Percentiles rank a stretch among this genome's conserved stretches.
Conservation (phyloP, 2,329 filamentous ascomycete species). For the Thyridium curvatum region DNA sequence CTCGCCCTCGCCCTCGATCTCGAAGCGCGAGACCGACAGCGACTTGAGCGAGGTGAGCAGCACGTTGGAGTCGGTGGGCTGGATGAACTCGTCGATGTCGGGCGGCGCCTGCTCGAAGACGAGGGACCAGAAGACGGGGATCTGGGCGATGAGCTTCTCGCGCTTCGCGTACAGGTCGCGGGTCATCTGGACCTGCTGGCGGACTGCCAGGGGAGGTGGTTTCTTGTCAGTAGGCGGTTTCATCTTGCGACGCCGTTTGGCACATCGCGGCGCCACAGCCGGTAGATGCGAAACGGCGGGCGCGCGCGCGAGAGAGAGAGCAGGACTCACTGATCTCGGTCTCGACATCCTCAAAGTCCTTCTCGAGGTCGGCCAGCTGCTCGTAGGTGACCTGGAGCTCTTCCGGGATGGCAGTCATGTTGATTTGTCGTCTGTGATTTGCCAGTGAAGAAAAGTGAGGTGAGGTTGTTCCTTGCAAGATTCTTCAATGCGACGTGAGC, state of each 20-base stretch:
- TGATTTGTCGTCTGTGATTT: too few species aligned
- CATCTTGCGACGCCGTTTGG: too few species aligned
- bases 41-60: slow-evolving; percentile 62
- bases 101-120: slow-evolving; percentile 82
- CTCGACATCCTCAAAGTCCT: slow-evolving; percentile 79
- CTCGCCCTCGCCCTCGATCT: slow-evolving; percentile 54
- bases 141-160: slow-evolving; percentile 60
- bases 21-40: slow-evolving; percentile 73
- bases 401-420: slow-evolving; percentile 19
- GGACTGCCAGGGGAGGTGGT: slow-evolving; percentile 50
- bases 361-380: slow-evolving; percentile 72
- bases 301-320: not conserved
- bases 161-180: slow-evolving; percentile 72
- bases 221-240: not conserved
- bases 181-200: slow-evolving; percentile 63
- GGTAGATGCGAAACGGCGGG: too few species aligned
- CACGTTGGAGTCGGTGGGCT: slow-evolving; percentile 69
- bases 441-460: too few species aligned
- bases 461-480: too few species aligned
- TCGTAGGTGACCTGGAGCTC: slow-evolving; percentile 57
- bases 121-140: slow-evolving; percentile 90
- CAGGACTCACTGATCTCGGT: slow-evolving; percentile 71
- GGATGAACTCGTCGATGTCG: slow-evolving; percentile 84
- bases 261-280: too few species aligned
- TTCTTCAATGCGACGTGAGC: too few species aligned